A percentile compares a stretch with the other conserved stretches of the same genome.
phyloP scores from a whole-genome alignment of 2,329 filamentous ascomycete species.

The Grosmannia serpens region DNA sequence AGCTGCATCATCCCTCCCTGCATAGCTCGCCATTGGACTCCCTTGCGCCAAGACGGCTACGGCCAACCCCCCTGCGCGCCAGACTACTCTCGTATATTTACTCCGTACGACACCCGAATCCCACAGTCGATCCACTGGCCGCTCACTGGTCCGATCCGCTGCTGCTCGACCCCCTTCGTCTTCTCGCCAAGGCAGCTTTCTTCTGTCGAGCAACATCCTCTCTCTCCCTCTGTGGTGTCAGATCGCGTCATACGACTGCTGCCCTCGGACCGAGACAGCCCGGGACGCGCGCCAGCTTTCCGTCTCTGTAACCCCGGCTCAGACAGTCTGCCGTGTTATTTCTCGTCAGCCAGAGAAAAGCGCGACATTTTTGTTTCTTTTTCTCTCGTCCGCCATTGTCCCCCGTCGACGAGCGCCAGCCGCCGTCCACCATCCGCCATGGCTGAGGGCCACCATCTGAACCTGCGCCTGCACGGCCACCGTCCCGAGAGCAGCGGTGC shows the following conservation, averaged over 20 bases:
- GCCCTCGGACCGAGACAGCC: not conserved
- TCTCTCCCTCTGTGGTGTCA: too few species aligned
- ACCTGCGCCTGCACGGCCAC: not conserved
- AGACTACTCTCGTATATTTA: not conserved
- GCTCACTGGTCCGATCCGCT: not conserved
- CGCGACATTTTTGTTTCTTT: too few species aligned
- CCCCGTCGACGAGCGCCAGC: not conserved
- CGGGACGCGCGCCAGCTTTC: not conserved
- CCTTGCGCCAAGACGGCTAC: not conserved
- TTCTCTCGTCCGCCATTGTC: not conserved
- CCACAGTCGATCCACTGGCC: not conserved
- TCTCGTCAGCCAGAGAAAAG: too few species aligned
- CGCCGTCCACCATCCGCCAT: not conserved
- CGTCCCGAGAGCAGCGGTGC: not conserved
- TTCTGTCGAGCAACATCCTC: not conserved
- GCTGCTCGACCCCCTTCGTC: not conserved
- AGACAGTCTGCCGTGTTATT: too few species aligned
- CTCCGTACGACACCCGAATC: not conserved
- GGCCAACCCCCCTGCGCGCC: not conserved
- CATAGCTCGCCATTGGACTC: not conserved
- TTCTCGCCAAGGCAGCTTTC: not conserved
- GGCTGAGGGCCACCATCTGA: constrained; percentile 5
- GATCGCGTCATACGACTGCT: not conserved
- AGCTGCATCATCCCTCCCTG: not conserved
- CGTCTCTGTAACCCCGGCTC: not conserved